Evolutionary conservation across 148 eudicot genomes (phyloP), one percentile per base, ranked within the genome.

Genomic region (Heliosperma pusillum): DNA sequence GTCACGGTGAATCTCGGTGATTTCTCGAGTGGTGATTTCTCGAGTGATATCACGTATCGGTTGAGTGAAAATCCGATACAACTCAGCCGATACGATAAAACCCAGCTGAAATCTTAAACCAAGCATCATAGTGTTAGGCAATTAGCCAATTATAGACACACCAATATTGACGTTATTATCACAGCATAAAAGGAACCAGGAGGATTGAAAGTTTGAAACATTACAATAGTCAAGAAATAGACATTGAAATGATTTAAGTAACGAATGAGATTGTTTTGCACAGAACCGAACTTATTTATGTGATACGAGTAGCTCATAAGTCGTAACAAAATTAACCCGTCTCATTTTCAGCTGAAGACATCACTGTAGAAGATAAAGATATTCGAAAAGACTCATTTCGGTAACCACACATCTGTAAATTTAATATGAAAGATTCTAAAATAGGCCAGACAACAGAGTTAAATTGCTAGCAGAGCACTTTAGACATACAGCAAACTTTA

Each of bases 301-400:
- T 21, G 10, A 50, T 16, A 50, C 17, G 55, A 50, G 17, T 50
- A 61, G 12, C 13, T 25, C 26, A 11, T 61, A 30, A 65, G 3
- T 25, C 26, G 24, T 61, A 30, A 65, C 3, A 0, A 65, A 30
- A 33, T 33, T 47, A 47, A 55, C 25, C 26, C 45, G 36, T 65
- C 22, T 53, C n/a, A 27, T 74, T 57, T 45, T 74, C 45, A 45
- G 69, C 69, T 74, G 21, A 74, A 72, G n/a, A 30, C 3, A 72
- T 20, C n/a, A n/a, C n/a, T n/a, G n/a, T n/a, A n/a, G n/a, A n/a
- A n/a, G 62, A 71, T 55, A 17, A 26, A 4, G 45, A 17, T 30
- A 29, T 3, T 30, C 8, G 1, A 3, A 19, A 22, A 72, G 20
- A 20, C 36, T 17, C 22, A 55, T 53, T 71, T 29, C 13, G 10